Percentiles rank a stretch among this genome's conserved stretches.
Conservation (phyloP, 768 basidiomycete species). For the Termitomyces sp. region DNA sequence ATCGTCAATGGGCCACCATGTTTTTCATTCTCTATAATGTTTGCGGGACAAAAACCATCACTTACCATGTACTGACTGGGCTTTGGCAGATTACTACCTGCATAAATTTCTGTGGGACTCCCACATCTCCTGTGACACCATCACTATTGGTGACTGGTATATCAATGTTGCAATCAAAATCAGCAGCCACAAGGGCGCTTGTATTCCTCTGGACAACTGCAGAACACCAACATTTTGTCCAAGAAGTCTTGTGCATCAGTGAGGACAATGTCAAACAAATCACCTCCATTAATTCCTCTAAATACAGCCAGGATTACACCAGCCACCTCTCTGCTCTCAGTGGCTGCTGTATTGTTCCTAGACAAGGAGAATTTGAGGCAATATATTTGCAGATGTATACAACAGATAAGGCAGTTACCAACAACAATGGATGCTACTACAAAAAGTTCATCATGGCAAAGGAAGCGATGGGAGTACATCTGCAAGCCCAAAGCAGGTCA, state of each 20-base stretch:
- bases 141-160: constrained; percentile 13
- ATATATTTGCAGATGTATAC: constrained; percentile 16
- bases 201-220: constrained; percentile 15
- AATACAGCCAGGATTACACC: constrained; percentile 11
- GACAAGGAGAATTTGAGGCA: constrained; percentile 2
- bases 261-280: neutral
- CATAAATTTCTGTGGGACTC: neutral
- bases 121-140: neutral
- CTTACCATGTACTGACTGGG: constrained; percentile 4
- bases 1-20: constrained; percentile 14
- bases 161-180: constrained; percentile 21
- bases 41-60: constrained; percentile 21
- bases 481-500: too few relatives aligned
- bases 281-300: neutral
- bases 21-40: constrained; percentile 27
- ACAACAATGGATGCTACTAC: constrained; percentile 2
- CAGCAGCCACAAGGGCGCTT: neutral
- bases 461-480: constrained; percentile 14
- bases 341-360: constrained; percentile 10
- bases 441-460: constrained; percentile 7
- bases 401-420: constrained; percentile 14
- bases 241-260: neutral
- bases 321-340: constrained; percentile 13
- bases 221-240: neutral
- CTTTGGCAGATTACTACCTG: neutral